These are phyloP conservation scores for Cytidiella melzeri DNA, from an alignment of 768 basidiomycete species.

Conservation along the genomic window DNA sequence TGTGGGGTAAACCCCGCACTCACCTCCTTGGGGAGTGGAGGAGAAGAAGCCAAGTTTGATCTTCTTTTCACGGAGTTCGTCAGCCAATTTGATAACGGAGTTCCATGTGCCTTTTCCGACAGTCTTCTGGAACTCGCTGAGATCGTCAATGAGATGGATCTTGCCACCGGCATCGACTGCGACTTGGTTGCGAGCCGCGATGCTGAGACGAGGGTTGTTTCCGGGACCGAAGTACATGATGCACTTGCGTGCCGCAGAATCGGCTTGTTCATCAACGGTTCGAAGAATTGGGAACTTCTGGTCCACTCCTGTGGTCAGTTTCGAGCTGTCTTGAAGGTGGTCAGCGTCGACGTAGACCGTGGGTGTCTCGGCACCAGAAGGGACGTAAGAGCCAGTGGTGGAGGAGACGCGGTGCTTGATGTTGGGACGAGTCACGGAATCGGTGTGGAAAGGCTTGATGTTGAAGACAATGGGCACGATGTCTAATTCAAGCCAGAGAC, in stretches of 20 bases:
- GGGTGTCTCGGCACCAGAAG: slow-evolving; percentile 73
- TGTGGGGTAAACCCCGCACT: slow-evolving; percentile 20
- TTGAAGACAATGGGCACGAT: slow-evolving; percentile 83
- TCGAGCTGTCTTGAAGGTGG: slow-evolving; percentile 38
- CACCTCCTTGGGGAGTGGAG: slow-evolving; percentile 91
- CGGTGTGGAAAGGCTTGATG: slow-evolving; percentile 78
- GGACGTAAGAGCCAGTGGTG: slow-evolving; percentile 70
- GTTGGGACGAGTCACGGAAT: slow-evolving; percentile 72
- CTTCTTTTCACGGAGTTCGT: slow-evolving; percentile 81
- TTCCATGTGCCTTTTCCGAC: slow-evolving; percentile 76
- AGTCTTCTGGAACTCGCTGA: slow-evolving; percentile 70
- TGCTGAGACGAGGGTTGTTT: slow-evolving; percentile 78
- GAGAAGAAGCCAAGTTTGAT: slow-evolving; percentile 92
- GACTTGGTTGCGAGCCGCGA: slow-evolving; percentile 82
- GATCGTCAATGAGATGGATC: slow-evolving; percentile 79
- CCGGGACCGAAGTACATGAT: slow-evolving; percentile 78
- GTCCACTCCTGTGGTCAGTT: slow-evolving; percentile 39
- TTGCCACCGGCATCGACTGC: slow-evolving; percentile 82
- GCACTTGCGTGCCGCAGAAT: slow-evolving; percentile 80
- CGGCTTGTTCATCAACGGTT: slow-evolving; percentile 79
- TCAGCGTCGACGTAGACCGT: slow-evolving; percentile 57
- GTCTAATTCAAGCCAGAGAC: slow-evolving; percentile 77
- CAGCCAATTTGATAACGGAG: slow-evolving; percentile 72
- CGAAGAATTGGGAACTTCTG: slow-evolving; percentile 67
- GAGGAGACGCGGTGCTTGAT: slow-evolving; percentile 80